A percentile compares a stretch with the other conserved stretches of the same genome.
Evolutionary conservation across 1,284 basidiomycete genomes (phyloP).

Genomic region (Fomes fomentarius): DNA sequence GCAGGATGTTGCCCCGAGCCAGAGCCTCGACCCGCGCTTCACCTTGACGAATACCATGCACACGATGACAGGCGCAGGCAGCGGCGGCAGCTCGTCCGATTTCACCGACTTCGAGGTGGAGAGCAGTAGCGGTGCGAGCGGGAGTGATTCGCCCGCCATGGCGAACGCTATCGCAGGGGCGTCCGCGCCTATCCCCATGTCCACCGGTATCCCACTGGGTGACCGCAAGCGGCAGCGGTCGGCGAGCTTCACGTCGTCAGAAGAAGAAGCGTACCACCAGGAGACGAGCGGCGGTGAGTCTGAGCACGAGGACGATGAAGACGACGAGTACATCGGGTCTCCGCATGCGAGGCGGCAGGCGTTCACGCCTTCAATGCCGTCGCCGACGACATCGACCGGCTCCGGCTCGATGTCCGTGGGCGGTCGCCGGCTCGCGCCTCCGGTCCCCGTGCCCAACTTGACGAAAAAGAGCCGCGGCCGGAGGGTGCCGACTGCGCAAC

Average conservation of each 20-base stretch:
- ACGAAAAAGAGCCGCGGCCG: constrained; percentile 76
- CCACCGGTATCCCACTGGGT: neutral
- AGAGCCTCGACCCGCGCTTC: constrained; percentile 29
- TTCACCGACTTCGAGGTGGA: constrained; percentile 17
- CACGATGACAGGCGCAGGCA: constrained; percentile 2
- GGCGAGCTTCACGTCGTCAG: constrained; percentile 29
- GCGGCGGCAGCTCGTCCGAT: constrained; percentile 9
- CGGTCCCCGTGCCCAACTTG: constrained; percentile 71
- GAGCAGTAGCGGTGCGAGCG: constrained; percentile 15
- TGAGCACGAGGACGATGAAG: constrained; percentile 31
- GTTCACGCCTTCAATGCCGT: constrained; percentile 16
- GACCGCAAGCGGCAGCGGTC: constrained; percentile 25
- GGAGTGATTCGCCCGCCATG: constrained; percentile 28
- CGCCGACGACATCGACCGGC: constrained; percentile 14
- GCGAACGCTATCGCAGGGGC: constrained; percentile 7
- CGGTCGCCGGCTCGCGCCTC: constrained; percentile 43
- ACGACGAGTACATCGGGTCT: constrained; percentile 39
- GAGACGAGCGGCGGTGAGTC: constrained; percentile 34
- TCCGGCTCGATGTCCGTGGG: constrained; percentile 14
- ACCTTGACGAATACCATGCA: constrained; percentile 17
- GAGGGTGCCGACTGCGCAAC: constrained; percentile 62
- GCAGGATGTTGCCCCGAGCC: constrained; percentile 18
- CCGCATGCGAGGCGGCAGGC: constrained; percentile 30
- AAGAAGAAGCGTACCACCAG: constrained; percentile 13
- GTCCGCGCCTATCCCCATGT: constrained; percentile 19